Conservation (phyloP, 768 basidiomycete species). For the Tricholoma matsutake region DNA sequence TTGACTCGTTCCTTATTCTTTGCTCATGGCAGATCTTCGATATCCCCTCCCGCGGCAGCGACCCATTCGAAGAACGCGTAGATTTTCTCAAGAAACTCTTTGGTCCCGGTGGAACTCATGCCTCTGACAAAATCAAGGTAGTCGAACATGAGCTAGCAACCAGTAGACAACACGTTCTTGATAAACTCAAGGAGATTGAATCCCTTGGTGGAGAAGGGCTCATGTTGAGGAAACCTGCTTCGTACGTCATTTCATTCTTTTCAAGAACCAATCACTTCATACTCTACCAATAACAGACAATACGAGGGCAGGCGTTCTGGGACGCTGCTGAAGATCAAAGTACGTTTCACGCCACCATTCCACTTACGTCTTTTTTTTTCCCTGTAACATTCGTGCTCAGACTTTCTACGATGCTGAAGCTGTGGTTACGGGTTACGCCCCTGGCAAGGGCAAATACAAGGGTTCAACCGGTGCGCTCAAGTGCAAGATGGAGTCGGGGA, state of each 20-base stretch:
- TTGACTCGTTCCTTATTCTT: neutral
- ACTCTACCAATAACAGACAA: slow-evolving; percentile 22
- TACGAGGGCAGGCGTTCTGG: slow-evolving; percentile 51
- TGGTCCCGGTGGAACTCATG: slow-evolving; percentile 43
- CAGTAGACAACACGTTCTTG: slow-evolving; percentile 48
- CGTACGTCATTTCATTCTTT: slow-evolving; percentile 30
- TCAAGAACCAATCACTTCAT: neutral
- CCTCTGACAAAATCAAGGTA: slow-evolving; percentile 40
- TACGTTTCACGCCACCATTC: slow-evolving; percentile 3
- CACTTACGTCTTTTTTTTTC: neutral
- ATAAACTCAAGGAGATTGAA: slow-evolving; percentile 53
- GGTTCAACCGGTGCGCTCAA: slow-evolving; percentile 49
- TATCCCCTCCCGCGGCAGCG: slow-evolving; percentile 44
- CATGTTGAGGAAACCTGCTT: slow-evolving; percentile 51
- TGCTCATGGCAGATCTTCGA: slow-evolving; percentile 46
- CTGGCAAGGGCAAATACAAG: slow-evolving; percentile 49
- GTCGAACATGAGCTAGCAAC: slow-evolving; percentile 47
- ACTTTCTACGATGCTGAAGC: slow-evolving; percentile 64
- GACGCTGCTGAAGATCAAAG: slow-evolving; percentile 55
- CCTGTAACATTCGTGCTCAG: slow-evolving; percentile 17
- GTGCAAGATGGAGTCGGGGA: slow-evolving; percentile 59
- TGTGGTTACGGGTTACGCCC: slow-evolving; percentile 52
- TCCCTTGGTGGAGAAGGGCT: slow-evolving; percentile 54
- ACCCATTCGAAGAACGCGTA: slow-evolving; percentile 52
- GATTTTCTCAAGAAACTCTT: slow-evolving; percentile 42